A percentile compares a stretch with the other conserved stretches of the same genome.
These are phyloP conservation scores for Laburnicola sp. DNA, from an alignment of 2,329 filamentous ascomycete genomes.

Conservation along the genomic window DNA sequence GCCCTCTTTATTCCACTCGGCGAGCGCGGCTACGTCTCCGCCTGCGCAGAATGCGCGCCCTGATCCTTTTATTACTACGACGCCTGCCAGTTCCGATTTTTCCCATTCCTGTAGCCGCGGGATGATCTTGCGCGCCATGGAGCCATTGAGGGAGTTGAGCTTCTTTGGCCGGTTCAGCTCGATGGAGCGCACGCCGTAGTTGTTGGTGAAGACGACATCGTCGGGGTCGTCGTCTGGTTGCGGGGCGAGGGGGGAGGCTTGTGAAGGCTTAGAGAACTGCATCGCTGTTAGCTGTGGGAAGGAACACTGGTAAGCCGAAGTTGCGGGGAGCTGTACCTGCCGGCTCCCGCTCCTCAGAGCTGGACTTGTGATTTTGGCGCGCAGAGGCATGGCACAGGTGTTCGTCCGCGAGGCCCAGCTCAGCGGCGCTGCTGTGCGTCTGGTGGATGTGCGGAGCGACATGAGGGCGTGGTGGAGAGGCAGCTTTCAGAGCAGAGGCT, in stretches of 20 bases:
- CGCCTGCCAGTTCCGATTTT: constrained; percentile 90
- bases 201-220: constrained; percentile 89
- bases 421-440: constrained; percentile 46
- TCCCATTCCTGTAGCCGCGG: constrained; percentile 90
- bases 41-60: constrained; percentile 90
- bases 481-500: constrained; percentile 26
- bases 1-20: constrained; percentile 69
- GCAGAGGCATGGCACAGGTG: constrained; percentile 70
- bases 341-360: constrained; percentile 56
- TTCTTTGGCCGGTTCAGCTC: constrained; percentile 93
- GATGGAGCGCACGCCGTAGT: constrained; percentile 87
- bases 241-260: constrained; percentile 52
- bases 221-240: constrained; percentile 72
- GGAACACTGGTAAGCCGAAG: constrained; percentile 5
- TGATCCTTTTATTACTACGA: constrained; percentile 87
- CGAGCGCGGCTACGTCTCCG: constrained; percentile 83
- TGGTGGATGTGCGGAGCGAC: constrained; percentile 50
- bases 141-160: constrained; percentile 87
- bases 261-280: constrained; percentile 42
- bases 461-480: constrained; percentile 40
- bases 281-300: constrained; percentile 17
- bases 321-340: constrained; percentile 49
- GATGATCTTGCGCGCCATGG: constrained; percentile 93
- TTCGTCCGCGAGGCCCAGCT: constrained; percentile 42
- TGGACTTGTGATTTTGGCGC: constrained; percentile 70